A percentile compares a stretch with the other conserved stretches of the same genome.
phyloP scores from a whole-genome alignment of 768 basidiomycete genomes.

The Kondoa subrosea region DNA sequence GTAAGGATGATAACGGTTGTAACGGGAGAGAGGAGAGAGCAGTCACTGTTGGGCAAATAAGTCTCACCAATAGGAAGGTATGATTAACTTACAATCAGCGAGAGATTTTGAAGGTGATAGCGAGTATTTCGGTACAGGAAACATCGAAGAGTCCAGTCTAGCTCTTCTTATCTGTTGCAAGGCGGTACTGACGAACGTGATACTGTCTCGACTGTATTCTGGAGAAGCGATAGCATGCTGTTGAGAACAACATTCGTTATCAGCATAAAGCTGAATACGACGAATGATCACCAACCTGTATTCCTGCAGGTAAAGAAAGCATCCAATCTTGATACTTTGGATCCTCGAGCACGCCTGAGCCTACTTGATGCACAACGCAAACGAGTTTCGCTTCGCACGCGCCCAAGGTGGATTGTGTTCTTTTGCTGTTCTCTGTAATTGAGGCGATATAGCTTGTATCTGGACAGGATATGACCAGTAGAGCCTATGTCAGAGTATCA shows the following conservation, averaged over 20 bases:
- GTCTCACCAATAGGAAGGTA: neutral
- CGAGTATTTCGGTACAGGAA: conserved; percentile 48
- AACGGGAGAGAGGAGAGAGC: neutral
- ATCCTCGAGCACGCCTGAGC: conserved; percentile 53
- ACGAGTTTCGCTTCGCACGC: conserved; percentile 39
- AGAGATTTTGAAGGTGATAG: conserved; percentile 30
- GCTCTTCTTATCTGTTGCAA: conserved; percentile 55
- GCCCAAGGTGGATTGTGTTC: conserved; percentile 37
- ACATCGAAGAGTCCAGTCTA: conserved; percentile 54
- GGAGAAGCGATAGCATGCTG: conserved; percentile 64
- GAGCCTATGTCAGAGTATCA: conserved; percentile 51
- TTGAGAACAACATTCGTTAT: neutral
- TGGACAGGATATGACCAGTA: conserved; percentile 1
- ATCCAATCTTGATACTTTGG: conserved; percentile 55
- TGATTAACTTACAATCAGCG: conserved; percentile 25
- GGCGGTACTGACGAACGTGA: conserved; percentile 58
- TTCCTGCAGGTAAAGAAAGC: conserved; percentile 44
- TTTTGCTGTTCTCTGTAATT: conserved; percentile 37
- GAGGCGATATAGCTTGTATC: neutral
- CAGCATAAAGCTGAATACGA: conserved; percentile 1
- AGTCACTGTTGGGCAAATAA: neutral
- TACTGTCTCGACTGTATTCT: conserved; percentile 44
- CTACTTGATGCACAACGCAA: conserved; percentile 53
- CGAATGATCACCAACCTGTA: conserved; percentile 41
- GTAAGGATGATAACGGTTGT: conserved; percentile 30